Conservation (phyloP, 768 basidiomycete genomes). For the Neoboletus magnificus region DNA sequence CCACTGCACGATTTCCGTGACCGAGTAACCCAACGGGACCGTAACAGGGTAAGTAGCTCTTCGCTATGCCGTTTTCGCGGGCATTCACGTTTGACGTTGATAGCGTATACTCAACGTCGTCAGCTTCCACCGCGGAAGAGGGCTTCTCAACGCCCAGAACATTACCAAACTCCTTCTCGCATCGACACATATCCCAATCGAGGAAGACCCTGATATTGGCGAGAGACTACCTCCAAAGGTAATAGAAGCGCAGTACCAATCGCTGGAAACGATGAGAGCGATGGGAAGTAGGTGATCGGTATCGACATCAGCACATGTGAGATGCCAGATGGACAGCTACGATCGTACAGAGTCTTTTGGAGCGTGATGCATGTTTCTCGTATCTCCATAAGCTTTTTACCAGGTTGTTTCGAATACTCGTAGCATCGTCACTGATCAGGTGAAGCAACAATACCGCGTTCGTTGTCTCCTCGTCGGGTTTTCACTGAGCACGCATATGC, state of each 20-base stretch:
- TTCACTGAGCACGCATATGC: neutral
- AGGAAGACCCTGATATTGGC: slow-evolving; percentile 20
- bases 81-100: neutral
- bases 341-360: neutral
- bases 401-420: neutral
- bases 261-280: slow-evolving; percentile 13
- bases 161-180: slow-evolving; percentile 21
- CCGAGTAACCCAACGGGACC: slow-evolving; percentile 13
- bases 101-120: slow-evolving; percentile 21
- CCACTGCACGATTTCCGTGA: slow-evolving; percentile 24
- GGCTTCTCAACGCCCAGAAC: slow-evolving; percentile 16
- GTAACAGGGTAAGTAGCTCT: slow-evolving; percentile 7
- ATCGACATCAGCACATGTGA: neutral
- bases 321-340: neutral
- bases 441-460: neutral
- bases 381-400: too few relatives aligned
- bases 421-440: neutral
- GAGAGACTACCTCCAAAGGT: slow-evolving; percentile 11
- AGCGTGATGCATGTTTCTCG: neutral
- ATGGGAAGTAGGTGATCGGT: neutral
- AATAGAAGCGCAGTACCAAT: slow-evolving; percentile 8
- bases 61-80: neutral
- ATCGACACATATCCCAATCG: slow-evolving; percentile 13
- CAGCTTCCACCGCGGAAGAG: slow-evolving; percentile 25
- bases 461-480: neutral